Evolutionary conservation across 2,329 filamentous ascomycete species (phyloP), one percentile per base, ranked within the genome.

Genomic region (Clonostachys sp.): DNA sequence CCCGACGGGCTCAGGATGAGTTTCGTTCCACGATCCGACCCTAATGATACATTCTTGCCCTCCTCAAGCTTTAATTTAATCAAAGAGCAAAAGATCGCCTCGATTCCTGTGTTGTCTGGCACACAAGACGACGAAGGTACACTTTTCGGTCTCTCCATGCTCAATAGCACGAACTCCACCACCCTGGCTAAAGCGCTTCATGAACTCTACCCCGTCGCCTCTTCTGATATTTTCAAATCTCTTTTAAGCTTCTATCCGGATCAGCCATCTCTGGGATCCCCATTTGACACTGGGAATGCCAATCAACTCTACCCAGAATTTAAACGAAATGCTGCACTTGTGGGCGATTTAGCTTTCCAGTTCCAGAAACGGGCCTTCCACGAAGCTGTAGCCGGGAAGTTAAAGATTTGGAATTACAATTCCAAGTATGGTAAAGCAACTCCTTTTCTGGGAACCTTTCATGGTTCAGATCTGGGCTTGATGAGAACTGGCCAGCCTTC

Each of bases 101-200:
- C 55, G 1, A 77, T 86, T 0, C 83, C 83, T 4, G 75, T 85
- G 57, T 84, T 87, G 47, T 67, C 81, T 30, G 82, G 83, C 40
- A 72, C 83, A 55, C 77, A 82, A 61, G 80, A 86, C 67, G 83
- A 87, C 57, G 83, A 87, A 59, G 81, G 81, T 7, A 84, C 83
- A 0, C 60, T 86, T 5, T 86, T 86, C 59, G 71, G 78, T 6
- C 67, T 86, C 13, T 74, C 77, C 54, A 79, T 81, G 46, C 55
- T 61, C 30, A 84, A 84, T 57, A 67, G 86, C 40, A 80, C 73
- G 12, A 83, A 75, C 2, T 76, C 68, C 2, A 64, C 63, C 0
- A 62, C 81, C 5, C 50, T 87, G 0, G 67, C 74, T 8, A 62
- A 69, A 3, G 86, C 86, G 55, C 57, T 87, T 30, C 56, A 62